Conservation (phyloP, 148 eudicot species). For the Fagopyrum esculentum region DNA sequence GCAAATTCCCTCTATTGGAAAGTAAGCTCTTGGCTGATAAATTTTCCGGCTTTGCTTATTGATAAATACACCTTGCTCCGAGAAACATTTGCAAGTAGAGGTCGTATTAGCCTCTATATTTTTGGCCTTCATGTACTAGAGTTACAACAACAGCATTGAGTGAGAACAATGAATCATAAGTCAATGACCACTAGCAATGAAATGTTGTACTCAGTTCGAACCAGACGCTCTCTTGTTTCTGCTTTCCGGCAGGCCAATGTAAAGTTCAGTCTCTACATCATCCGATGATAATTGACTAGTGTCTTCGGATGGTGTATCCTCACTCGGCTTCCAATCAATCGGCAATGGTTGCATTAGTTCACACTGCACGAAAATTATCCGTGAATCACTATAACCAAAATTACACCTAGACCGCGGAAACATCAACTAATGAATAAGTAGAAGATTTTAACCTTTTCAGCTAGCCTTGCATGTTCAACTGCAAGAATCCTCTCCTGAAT, state of each 20-base stretch:
- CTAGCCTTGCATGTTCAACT: conserved; percentile 50
- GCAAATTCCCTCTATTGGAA: neutral
- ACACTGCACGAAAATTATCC: conserved; percentile 12
- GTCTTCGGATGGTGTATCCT: conserved; percentile 10
- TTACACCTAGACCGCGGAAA: neutral
- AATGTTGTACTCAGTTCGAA: neutral
- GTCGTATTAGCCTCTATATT: neutral
- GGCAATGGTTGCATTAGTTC: conserved; percentile 9
- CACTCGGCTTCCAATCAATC: conserved; percentile 20
- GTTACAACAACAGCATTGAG: neutral
- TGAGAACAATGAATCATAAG: neutral
- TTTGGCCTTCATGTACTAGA: neutral
- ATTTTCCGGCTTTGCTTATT: neutral
- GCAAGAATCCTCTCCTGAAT: conserved; percentile 50
- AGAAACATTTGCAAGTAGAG: conserved; percentile 3
- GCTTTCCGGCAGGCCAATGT: conserved; percentile 17
- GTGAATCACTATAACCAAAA: neutral
- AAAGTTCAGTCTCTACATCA: conserved; percentile 16
- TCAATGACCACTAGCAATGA: neutral
- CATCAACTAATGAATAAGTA: neutral
- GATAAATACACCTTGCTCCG: neutral
- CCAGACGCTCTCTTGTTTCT: conserved; percentile 3
- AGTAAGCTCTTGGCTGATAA: neutral
- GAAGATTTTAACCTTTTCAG: conserved; percentile 32
- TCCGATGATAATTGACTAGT: conserved; percentile 10